These are phyloP conservation scores for Jamesozyma lodderae DNA, from an alignment of 805 yeast genomes.

Conservation along the genomic window DNA sequence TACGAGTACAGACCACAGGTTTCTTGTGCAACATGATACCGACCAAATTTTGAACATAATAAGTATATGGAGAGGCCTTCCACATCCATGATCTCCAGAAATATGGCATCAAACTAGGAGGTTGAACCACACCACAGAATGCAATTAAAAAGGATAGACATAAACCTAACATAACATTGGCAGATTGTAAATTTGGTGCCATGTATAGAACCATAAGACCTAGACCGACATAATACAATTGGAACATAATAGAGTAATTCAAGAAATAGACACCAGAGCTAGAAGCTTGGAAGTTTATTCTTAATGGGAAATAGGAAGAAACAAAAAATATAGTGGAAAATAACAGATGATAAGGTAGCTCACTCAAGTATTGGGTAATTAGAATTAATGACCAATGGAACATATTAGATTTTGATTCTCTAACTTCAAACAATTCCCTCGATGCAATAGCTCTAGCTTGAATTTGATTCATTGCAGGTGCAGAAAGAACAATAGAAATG, in stretches of 20 bases:
- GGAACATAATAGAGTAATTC: constrained; percentile 37
- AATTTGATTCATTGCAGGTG: constrained; percentile 35
- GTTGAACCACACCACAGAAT: constrained; percentile 35
- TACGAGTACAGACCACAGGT: constrained; percentile 34
- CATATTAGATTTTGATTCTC: constrained; percentile 35
- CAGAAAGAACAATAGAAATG: constrained; percentile 32
- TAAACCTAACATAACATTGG: constrained; percentile 20
- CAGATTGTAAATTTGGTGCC: constrained; percentile 23
- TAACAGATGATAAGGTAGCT: constrained; percentile 30
- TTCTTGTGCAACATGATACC: constrained; percentile 41
- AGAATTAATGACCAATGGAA: constrained; percentile 35
- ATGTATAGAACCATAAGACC: constrained; percentile 29
- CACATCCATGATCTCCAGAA: constrained; percentile 39
- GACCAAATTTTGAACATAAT: constrained; percentile 37
- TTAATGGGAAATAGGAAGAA: constrained; percentile 35
- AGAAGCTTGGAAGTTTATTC: constrained; percentile 24
- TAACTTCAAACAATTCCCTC: constrained; percentile 34
- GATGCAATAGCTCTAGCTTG: constrained; percentile 31
- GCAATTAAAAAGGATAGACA: constrained; percentile 26
- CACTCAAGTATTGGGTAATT: constrained; percentile 29
- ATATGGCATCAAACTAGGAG: constrained; percentile 31
- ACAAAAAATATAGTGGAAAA: constrained; percentile 28
- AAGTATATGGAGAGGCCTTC: constrained; percentile 36
- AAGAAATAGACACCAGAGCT: constrained; percentile 44
- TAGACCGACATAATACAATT: constrained; percentile 35